phyloP scores from a whole-genome alignment of 2,329 filamentous ascomycete species.

The Diaporthe aspalathi region DNA sequence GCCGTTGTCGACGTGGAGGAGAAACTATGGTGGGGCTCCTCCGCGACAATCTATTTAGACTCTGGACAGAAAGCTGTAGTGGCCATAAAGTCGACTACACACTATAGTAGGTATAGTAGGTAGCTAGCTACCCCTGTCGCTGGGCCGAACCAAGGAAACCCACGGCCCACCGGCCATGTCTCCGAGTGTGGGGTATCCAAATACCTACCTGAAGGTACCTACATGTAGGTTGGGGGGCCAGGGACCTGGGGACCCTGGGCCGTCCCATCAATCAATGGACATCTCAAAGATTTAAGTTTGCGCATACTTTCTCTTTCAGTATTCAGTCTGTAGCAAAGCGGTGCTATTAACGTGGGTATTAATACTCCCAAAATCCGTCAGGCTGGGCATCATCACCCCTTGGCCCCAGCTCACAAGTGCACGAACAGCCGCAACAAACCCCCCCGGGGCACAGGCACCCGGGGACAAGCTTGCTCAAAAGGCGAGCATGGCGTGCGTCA shows the following conservation, averaged over 20 bases:
- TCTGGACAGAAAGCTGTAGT: conserved; percentile 13
- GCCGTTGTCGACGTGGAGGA: conserved; percentile 36
- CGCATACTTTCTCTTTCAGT: background rate
- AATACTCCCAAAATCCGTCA: background rate
- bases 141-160: background rate
- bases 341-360: background rate
- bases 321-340: background rate
- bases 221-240: no score
- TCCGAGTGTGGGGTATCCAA: background rate
- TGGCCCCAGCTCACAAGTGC: background rate
- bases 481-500: background rate
- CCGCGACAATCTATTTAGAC: conserved; percentile 14
- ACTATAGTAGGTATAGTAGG: no score
- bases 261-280: background rate
- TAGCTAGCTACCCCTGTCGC: conserved; percentile 24
- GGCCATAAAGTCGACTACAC: no score
- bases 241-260: background rate
- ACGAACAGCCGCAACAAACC: background rate
- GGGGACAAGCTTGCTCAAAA: background rate
- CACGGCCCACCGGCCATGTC: background rate
- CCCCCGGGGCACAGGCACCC: background rate
- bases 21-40: conserved; percentile 29
- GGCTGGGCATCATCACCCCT: background rate
- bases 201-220: no score
- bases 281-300: background rate